These are phyloP conservation scores for Ustilago hordei DNA, from an alignment of 1,284 basidiomycete species.

Conservation along the genomic window DNA sequence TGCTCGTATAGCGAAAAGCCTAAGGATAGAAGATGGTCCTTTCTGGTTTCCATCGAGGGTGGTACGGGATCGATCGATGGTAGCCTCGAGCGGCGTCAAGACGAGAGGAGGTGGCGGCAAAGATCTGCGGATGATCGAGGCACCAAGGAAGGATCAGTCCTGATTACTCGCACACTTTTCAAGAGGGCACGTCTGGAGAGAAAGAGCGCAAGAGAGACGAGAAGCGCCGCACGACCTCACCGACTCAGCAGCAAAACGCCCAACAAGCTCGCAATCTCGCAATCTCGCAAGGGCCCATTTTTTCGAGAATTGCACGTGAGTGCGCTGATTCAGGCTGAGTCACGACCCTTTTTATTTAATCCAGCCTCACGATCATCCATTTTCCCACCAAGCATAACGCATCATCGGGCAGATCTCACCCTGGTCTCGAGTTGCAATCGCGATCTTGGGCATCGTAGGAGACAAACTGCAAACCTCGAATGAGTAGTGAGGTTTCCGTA, in stretches of 20 bases:
- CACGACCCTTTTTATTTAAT: background rate
- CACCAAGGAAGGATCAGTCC: background rate
- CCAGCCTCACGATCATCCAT: too few species aligned
- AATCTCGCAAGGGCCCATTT: slow-evolving; percentile 3
- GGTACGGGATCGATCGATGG: background rate
- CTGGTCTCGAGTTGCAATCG: background rate
- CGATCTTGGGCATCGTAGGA: too few species aligned
- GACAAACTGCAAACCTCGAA: too few species aligned
- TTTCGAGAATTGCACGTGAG: slow-evolving; percentile 24
- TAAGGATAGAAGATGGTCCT: background rate
- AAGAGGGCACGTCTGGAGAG: background rate
- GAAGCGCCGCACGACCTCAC: slow-evolving; percentile 31
- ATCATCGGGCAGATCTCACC: slow-evolving; percentile 2
- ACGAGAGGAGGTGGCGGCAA: background rate
- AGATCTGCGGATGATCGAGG: background rate
- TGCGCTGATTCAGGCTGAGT: slow-evolving; percentile 52
- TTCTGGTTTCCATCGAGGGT: background rate
- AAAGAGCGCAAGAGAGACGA: background rate
- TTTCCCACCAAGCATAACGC: too few species aligned
- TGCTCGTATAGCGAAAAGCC: slow-evolving; percentile 12
- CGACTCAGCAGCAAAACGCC: background rate
- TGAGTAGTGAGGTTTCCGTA: too few species aligned
- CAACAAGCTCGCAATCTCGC: background rate
- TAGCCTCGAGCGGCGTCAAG: background rate
- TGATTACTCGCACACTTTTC: background rate